Percentiles rank a stretch among this genome's conserved stretches.
Conservation (phyloP, 2,329 filamentous ascomycete genomes). For the Neonectria sp. region DNA sequence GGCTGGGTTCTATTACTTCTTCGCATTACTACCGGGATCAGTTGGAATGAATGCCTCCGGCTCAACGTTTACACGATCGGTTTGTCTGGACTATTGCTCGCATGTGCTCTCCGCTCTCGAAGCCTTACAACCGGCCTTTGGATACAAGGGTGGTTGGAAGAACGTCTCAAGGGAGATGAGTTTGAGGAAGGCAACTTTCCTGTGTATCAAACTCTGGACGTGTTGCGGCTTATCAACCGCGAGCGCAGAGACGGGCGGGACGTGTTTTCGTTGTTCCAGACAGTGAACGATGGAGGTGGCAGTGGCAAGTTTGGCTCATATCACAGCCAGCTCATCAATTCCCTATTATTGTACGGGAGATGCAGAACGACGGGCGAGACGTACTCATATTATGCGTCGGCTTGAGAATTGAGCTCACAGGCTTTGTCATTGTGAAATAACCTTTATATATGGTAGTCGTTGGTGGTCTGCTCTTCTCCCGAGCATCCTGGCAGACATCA, state of each 20-base stretch:
- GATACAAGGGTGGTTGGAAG: conserved; percentile 41
- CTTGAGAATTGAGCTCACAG: neutral
- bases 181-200: conserved; percentile 46
- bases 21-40: conserved; percentile 39
- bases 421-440: too few species aligned
- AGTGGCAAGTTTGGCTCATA: conserved; percentile 37
- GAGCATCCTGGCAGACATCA: too few species aligned
- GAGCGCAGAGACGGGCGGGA: conserved; percentile 30
- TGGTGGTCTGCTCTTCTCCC: too few species aligned
- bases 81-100: conserved; percentile 34
- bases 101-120: conserved; percentile 35
- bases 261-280: conserved; percentile 25
- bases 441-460: too few species aligned
- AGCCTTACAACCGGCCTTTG: conserved; percentile 30
- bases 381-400: neutral
- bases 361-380: neutral
- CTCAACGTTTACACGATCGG: conserved; percentile 44
- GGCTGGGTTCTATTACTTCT: conserved; percentile 40
- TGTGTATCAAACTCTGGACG: conserved; percentile 35
- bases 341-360: conserved; percentile 23
- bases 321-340: conserved; percentile 29
- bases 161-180: conserved; percentile 16
- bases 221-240: conserved; percentile 29
- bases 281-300: conserved; percentile 31
- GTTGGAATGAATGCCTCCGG: conserved; percentile 42